Percentiles rank a stretch among this genome's conserved stretches.
Evolutionary conservation across 2,329 filamentous ascomycete species (phyloP).

Genomic region (Curvularia verruculosa): DNA sequence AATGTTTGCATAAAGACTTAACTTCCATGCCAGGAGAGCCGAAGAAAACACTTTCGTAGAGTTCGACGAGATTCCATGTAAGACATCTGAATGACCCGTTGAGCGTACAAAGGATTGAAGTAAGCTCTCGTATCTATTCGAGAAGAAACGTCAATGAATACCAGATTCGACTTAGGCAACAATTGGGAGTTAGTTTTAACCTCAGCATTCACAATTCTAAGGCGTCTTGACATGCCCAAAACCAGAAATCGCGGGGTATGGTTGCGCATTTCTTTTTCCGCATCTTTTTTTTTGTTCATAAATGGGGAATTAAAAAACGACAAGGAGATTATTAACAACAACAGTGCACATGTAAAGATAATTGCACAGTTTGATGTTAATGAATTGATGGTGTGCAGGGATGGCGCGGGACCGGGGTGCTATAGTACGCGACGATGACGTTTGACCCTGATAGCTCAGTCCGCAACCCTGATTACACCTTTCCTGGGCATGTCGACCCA

Average conservation of each 20-base stretch:
- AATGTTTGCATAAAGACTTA: too few relatives aligned
- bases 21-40: too few relatives aligned
- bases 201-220: too few relatives aligned
- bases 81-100: too few relatives aligned
- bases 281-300: not conserved
- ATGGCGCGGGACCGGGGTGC: conserved; percentile 19
- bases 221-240: too few relatives aligned
- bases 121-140: too few relatives aligned
- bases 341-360: not conserved
- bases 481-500: conserved; percentile 34
- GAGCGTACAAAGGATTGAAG: too few relatives aligned
- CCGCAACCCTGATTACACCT: conserved; percentile 26
- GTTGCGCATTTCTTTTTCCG: not conserved
- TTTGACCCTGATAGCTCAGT: conserved; percentile 33
- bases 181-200: too few relatives aligned
- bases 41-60: too few relatives aligned
- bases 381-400: conserved; percentile 31
- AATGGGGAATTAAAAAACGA: not conserved
- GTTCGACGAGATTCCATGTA: too few relatives aligned
- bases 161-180: too few relatives aligned
- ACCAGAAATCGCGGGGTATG: not conserved
- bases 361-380: not conserved
- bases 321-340: not conserved
- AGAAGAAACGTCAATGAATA: too few relatives aligned
- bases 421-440: conserved; percentile 38